Conservation (phyloP, 164 flowering plant species). For the Aristolochia californica region DNA sequence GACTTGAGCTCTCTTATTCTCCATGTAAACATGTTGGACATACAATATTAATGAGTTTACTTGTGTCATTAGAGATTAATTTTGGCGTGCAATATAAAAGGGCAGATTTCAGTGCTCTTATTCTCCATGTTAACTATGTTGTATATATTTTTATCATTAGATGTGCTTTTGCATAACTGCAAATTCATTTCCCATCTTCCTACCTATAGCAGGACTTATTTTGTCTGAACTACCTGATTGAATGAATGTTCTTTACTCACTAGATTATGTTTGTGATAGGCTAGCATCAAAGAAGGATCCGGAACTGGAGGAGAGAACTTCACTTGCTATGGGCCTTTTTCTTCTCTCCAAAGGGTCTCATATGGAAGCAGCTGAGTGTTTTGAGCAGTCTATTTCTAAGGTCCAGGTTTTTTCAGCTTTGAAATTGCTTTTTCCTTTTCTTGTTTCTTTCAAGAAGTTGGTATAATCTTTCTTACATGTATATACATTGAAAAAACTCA, state of each 20-base stretch:
- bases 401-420: slow-evolving; percentile 21
- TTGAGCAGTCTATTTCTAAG: slow-evolving; percentile 70
- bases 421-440: background rate
- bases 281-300: slow-evolving; percentile 79
- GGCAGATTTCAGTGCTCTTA: background rate
- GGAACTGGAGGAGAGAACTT: slow-evolving; percentile 36
- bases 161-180: background rate
- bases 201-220: background rate
- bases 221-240: background rate
- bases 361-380: slow-evolving; percentile 43
- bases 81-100: too few species aligned
- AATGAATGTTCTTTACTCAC: background rate
- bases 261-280: slow-evolving; percentile 25
- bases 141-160: background rate
- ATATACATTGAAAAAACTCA: background rate
- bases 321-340: slow-evolving; percentile 60
- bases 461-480: background rate
- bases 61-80: too few species aligned
- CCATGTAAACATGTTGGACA: too few species aligned
- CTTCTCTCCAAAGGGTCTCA: slow-evolving; percentile 32
- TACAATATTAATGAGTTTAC: too few species aligned
- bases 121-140: background rate
- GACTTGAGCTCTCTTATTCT: too few species aligned
- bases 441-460: background rate
- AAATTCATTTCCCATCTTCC: background rate